phyloP scores from a whole-genome alignment of 2,329 filamentous ascomycete species.

The Chrysoporthe austroafricana region DNA sequence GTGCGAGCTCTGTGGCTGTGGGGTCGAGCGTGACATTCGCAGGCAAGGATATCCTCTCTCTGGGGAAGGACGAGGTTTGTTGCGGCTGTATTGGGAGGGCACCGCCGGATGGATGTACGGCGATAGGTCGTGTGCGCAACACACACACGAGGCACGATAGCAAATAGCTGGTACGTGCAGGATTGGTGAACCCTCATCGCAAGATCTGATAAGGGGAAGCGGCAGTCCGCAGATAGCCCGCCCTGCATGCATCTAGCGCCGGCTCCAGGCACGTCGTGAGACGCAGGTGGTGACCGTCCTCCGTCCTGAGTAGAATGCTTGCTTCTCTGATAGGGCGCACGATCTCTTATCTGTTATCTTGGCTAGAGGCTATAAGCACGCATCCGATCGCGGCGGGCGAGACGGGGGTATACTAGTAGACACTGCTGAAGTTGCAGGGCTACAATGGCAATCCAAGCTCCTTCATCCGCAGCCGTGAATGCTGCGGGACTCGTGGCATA shows the following conservation, averaged over 20 bases:
- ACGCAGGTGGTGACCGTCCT: neutral
- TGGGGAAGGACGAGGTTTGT: neutral
- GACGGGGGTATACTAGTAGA: neutral
- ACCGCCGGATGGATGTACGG: neutral
- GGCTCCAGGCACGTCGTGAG: neutral
- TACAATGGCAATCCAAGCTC: neutral
- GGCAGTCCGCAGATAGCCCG: neutral
- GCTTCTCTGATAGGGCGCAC: neutral
- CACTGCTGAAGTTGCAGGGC: neutral
- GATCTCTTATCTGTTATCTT: conserved; percentile 24
- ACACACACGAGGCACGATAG: neutral
- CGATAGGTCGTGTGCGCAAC: neutral
- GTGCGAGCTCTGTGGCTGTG: conserved; percentile 14
- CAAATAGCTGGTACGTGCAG: neutral
- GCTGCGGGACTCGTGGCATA: neutral
- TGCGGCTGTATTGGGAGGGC: neutral
- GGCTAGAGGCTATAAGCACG: neutral
- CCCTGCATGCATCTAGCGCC: neutral
- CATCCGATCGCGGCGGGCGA: conserved; percentile 7
- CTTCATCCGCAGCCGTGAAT: neutral
- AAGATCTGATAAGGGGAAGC: neutral
- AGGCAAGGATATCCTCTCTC: neutral
- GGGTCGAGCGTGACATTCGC: conserved; percentile 3
- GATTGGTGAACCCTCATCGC: neutral
- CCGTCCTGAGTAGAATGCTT: neutral